Conservation (phyloP, 2,329 filamentous ascomycete species). For the Stagonosporopsis tanaceti region DNA sequence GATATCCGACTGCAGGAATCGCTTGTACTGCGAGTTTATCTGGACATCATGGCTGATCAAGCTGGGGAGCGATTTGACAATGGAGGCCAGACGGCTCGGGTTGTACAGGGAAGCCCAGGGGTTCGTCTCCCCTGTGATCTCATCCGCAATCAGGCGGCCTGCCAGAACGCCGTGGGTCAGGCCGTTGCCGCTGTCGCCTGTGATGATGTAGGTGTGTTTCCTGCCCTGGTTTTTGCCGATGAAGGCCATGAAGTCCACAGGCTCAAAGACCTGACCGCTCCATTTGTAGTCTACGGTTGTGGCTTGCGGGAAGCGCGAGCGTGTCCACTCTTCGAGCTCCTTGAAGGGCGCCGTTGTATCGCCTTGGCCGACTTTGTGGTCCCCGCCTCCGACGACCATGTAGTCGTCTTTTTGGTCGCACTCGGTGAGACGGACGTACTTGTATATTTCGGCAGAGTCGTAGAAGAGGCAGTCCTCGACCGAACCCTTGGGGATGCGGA, state of each 20-base stretch:
- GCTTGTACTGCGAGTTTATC: slow-evolving; percentile 65
- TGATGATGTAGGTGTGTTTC: slow-evolving; percentile 62
- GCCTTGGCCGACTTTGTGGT: slow-evolving; percentile 67
- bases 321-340: slow-evolving; percentile 62
- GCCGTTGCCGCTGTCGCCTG: slow-evolving; percentile 66
- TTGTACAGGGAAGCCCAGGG: slow-evolving; percentile 61
- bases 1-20: slow-evolving; percentile 62
- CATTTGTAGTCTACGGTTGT: slow-evolving; percentile 63
- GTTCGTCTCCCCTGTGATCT: slow-evolving; percentile 61
- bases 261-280: slow-evolving; percentile 66
- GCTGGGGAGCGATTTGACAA: slow-evolving; percentile 55
- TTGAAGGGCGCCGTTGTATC: slow-evolving; percentile 56
- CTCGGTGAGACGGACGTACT: slow-evolving; percentile 62
- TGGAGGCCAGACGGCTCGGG: slow-evolving; percentile 57
- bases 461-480: slow-evolving; percentile 65
- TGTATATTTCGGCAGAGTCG: slow-evolving; percentile 63
- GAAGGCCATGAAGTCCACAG: slow-evolving; percentile 63
- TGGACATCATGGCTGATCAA: slow-evolving; percentile 63
- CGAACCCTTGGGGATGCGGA: slow-evolving; percentile 60
- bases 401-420: slow-evolving; percentile 65
- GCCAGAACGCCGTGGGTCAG: slow-evolving; percentile 65
- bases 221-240: slow-evolving; percentile 64
- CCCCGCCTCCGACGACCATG: slow-evolving; percentile 64
- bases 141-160: slow-evolving; percentile 61
- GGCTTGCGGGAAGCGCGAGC: slow-evolving; percentile 61